Conservation (phyloP, 2,329 filamentous ascomycete genomes). For the Scedosporium minutisporum region DNA sequence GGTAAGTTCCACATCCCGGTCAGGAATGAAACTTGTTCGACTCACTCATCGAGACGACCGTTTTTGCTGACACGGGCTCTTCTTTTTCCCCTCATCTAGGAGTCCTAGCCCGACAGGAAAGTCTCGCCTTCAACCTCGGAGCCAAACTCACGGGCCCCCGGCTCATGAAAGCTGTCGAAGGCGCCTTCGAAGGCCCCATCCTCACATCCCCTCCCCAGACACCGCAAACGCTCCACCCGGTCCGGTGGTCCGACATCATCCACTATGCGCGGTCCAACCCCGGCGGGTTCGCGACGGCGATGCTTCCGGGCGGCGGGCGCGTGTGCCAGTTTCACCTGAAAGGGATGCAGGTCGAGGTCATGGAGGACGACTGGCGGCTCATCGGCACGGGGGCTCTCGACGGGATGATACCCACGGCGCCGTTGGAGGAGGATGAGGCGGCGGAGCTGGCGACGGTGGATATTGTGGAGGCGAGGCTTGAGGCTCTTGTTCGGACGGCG, state of each 20-base stretch:
- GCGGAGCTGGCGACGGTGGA: slow-evolving; percentile 77
- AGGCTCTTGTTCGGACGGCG: slow-evolving; percentile 68
- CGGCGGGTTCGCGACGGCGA: slow-evolving; percentile 64
- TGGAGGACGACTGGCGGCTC: slow-evolving; percentile 77
- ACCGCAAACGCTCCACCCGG: slow-evolving; percentile 40
- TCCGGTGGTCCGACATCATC: slow-evolving; percentile 80
- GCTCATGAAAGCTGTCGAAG: slow-evolving; percentile 75
- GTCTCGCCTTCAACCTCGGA: slow-evolving; percentile 74
- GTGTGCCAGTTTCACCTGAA: slow-evolving; percentile 77
- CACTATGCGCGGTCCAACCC: slow-evolving; percentile 75
- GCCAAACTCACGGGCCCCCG: slow-evolving; percentile 75
- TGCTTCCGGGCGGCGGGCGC: slow-evolving; percentile 56
- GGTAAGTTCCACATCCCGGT: slow-evolving; percentile 25
- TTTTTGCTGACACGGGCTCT: not conserved
- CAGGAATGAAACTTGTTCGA: slow-evolving; percentile 28
- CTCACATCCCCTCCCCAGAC: slow-evolving; percentile 42
- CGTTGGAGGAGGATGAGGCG: slow-evolving; percentile 76
- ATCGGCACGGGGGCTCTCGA: slow-evolving; percentile 77
- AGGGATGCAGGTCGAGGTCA: slow-evolving; percentile 73
- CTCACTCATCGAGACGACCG: not conserved
- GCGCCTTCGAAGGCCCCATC: slow-evolving; percentile 75
- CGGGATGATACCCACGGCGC: slow-evolving; percentile 66
- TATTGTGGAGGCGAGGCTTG: slow-evolving; percentile 70
- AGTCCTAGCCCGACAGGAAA: slow-evolving; percentile 76
- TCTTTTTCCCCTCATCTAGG: slow-evolving; percentile 29